Percentiles rank a stretch among this genome's conserved stretches.
Conservation (phyloP, 768 basidiomycete genomes). For the Naganishia friedmannii region DNA sequence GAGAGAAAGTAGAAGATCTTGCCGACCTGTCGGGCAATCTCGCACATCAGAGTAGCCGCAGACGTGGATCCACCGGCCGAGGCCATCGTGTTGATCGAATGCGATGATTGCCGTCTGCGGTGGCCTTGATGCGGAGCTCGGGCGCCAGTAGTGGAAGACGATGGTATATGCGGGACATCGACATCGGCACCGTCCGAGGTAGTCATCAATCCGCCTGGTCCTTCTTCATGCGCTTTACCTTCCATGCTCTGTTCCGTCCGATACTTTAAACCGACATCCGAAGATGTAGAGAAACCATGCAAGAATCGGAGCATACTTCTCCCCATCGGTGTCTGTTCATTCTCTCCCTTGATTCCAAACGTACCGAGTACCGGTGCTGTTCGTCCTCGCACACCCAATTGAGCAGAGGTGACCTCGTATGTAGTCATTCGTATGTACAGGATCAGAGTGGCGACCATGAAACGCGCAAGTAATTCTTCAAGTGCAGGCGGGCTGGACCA, state of each 20-base stretch:
- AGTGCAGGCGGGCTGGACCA: constrained; percentile 69
- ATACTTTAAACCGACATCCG: constrained; percentile 19
- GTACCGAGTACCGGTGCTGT: constrained; percentile 24
- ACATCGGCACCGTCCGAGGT: constrained; percentile 27
- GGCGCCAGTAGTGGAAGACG: background rate
- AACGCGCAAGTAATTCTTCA: constrained; percentile 76
- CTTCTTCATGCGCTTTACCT: constrained; percentile 11
- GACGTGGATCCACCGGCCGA: constrained; percentile 14
- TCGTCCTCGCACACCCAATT: constrained; percentile 16
- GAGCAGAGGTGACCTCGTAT: constrained; percentile 32
- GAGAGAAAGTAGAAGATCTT: constrained; percentile 82
- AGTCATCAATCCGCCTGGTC: constrained; percentile 6
- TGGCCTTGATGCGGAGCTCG: background rate
- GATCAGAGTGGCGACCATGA: constrained; percentile 76
- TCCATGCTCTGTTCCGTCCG: constrained; percentile 16
- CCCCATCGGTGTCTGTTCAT: constrained; percentile 14
- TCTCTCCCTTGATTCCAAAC: constrained; percentile 30
- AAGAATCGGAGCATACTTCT: constrained; percentile 11
- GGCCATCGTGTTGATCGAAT: constrained; percentile 29
- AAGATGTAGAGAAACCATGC: constrained; percentile 29
- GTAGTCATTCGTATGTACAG: constrained; percentile 74
- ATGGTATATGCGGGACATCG: constrained; percentile 15
- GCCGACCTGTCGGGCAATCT: constrained; percentile 49
- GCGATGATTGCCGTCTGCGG: constrained; percentile 18
- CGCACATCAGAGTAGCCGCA: constrained; percentile 12